Base-by-base conservation (phyloP, 2,329 filamentous ascomycete species). In the Colletotrichum destructivum region DNA sequence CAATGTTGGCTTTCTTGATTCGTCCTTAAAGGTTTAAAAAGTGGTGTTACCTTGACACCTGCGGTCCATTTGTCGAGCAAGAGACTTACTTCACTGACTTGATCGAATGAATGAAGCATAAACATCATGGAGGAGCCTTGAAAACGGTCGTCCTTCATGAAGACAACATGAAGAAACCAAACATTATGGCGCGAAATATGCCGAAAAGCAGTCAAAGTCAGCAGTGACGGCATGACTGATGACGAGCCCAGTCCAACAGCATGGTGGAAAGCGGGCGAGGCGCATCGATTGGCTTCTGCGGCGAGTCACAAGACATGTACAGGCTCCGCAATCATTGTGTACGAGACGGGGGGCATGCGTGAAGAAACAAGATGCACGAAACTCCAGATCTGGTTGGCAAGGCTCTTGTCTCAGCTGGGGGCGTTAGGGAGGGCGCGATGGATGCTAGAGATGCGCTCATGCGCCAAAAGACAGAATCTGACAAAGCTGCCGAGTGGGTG, bases 221-320 rank as follows among this genome's bases (percentile, higher is more conserved):
- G 52, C 59, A 40, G 54, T 69, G 65, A 71, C 59, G 69, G 59
- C 69, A 63, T 69, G 5, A 47, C 59, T 18, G 54, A 69, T 71
- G 59, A 69, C 65, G 64, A 69, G n/a, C 26, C 6, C 26, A 13
- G 59, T 38, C 46, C 21, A 40, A 46, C 52, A 35, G 44, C 40
- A 64, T 60, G 59, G 55, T 54, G 46, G 49, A 26, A 44, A 21
- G 42, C 55, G 59, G 60, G 52, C 16, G 40, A 38, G 40, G 51
- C 26, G 18, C 54, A 46, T 31, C 63, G 69, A 71, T 71, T 69
- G 69, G 69, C 35, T 42, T 63, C 40, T 60, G 23, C 40, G 15
- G 23, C 59, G n/a, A 69, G 69, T 71, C 69, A 71, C 69, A 60
- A 63, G 69, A 71, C 59, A 59, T 12, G 18, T 40, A 26, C 18